A percentile compares a stretch with the other conserved stretches of the same genome.
Evolutionary conservation across 2,329 filamentous ascomycete species (phyloP).

Genomic region (Fusarium sp.): DNA sequence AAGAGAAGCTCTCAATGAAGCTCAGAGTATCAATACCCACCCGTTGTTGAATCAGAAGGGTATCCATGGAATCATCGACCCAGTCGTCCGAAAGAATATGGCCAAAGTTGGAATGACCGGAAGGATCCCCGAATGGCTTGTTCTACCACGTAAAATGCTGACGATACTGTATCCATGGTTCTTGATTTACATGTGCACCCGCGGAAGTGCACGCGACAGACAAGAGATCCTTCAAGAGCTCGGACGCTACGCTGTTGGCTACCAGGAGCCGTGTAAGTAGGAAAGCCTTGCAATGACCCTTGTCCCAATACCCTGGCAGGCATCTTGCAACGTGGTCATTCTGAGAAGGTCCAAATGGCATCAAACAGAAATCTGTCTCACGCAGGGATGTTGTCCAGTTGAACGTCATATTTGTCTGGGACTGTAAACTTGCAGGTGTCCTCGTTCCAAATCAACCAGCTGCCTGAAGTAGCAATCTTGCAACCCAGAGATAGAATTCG

Average conservation of each 20-base stretch:
- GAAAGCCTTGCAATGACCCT: not conserved
- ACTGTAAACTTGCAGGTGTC: slow-evolving; percentile 54
- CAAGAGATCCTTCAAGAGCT: not conserved
- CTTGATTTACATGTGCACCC: not conserved
- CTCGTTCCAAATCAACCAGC: slow-evolving; percentile 60
- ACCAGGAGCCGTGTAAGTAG: not conserved
- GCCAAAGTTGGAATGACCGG: not conserved
- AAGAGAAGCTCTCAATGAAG: not conserved
- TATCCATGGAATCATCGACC: not conserved
- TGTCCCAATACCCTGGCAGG: not conserved
- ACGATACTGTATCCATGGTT: not conserved
- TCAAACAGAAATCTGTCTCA: not conserved
- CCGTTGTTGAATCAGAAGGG: not conserved
- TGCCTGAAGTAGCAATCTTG: slow-evolving; percentile 55
- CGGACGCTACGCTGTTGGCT: not conserved
- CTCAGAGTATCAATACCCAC: not conserved
- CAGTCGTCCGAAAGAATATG: not conserved
- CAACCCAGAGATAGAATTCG: slow-evolving; percentile 69
- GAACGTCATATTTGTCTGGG: slow-evolving; percentile 50
- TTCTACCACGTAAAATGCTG: not conserved
- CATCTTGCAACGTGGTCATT: not conserved
- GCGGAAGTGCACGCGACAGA: not conserved
- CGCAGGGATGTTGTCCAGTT: not conserved
- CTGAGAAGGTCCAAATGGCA: not conserved
- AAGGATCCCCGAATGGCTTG: not conserved